Percentiles rank a stretch among this genome's conserved stretches.
phyloP scores from a whole-genome alignment of 1,139 yeast genomes.

The Cylindricascospora bacillispora region DNA sequence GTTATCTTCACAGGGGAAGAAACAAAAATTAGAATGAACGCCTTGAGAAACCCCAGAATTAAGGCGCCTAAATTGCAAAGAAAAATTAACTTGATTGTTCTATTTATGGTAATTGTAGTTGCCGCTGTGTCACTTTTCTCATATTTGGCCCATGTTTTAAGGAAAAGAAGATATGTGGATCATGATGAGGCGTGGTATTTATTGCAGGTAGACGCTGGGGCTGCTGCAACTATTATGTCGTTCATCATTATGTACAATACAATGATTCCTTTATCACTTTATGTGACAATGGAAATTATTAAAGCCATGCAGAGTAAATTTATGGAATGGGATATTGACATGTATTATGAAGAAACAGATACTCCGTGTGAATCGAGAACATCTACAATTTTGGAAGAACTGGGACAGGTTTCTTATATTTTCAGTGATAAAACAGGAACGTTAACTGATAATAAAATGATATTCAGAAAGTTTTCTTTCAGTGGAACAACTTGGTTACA shows the following conservation, averaged over 20 bases:
- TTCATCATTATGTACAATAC: conserved; percentile 96
- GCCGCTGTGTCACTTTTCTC: conserved; percentile 64
- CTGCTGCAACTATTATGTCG: conserved; percentile 86
- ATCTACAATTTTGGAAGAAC: conserved; percentile 87
- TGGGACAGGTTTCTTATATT: conserved; percentile 91
- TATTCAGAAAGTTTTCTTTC: conserved; percentile 70
- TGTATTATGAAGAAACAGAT: conserved; percentile 75
- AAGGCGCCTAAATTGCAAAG: conserved; percentile 88
- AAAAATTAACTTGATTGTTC: conserved; percentile 69
- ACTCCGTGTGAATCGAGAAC: conserved; percentile 94
- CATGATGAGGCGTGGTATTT: conserved; percentile 59
- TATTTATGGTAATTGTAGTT: conserved; percentile 80
- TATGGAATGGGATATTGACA: conserved; percentile 82
- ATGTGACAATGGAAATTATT: conserved; percentile 93
- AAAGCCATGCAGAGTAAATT: conserved; percentile 74
- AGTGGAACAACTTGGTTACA: conserved; percentile 89
- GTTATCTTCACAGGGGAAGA: conserved; percentile 94
- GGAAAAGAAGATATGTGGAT: conserved; percentile 32
- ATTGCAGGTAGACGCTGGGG: conserved; percentile 61
- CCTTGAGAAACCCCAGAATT: conserved; percentile 74
- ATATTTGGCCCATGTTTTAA: conserved; percentile 61
- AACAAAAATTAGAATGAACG: conserved; percentile 90
- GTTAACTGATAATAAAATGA: conserved; percentile 80
- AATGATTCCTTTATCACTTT: conserved; percentile 83
- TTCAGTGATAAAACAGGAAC: conserved; percentile 98